Base-by-base conservation (phyloP, 805 yeast genomes). In the Zygosaccharomyces bailii region DNA sequence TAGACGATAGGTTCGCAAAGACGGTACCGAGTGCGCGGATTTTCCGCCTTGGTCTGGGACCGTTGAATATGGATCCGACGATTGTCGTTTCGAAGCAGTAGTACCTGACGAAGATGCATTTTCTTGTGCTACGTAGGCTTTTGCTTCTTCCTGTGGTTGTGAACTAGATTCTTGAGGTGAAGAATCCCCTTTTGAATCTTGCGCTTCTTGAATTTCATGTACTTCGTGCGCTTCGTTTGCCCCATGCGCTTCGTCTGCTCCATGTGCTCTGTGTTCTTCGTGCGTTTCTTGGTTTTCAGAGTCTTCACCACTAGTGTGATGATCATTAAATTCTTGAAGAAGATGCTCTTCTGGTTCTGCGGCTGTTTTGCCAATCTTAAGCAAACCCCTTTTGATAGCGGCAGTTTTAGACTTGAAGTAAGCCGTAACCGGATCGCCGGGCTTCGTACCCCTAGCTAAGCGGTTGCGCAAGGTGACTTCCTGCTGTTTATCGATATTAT, bases 401-500 rank as follows among this genome's bases (percentile, higher is more conserved):
- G 33, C 24, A 2, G 57, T 41, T 13, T 51, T 52, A 8, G 50
- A 49, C 36, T 55, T 55, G 38, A 61, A 48, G 29, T 60, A 61
- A 3, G 53, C 57, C 10, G 63, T 56, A 5, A 64, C 52, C 2
- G 68, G 63, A 43, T 63, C 68, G 9, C 35, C 46, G 13, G 45
- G 27, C 14, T 39, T 42, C 18, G 41, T 30, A 20, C 38, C 42
- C 33, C 21, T 24, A 14, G 21, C 31, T 5, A 35, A 38, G 34
- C 53, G 47, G 37, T 44, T 53, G 38, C 51, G 48, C 38, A 56
- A 42, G 29, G 55, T 53, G 36, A 54, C 24, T 17, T 55, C 84
- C 63, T 82, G 85, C 9, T 76, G 67, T 47, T 68, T 71, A 64
- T 84, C 93, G 54, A 84, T 70, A 54, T 71, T 66, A 20, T 75